These are phyloP conservation scores for Dendrobium nobile DNA, from an alignment of 106 monocot species.

Conservation along the genomic window DNA sequence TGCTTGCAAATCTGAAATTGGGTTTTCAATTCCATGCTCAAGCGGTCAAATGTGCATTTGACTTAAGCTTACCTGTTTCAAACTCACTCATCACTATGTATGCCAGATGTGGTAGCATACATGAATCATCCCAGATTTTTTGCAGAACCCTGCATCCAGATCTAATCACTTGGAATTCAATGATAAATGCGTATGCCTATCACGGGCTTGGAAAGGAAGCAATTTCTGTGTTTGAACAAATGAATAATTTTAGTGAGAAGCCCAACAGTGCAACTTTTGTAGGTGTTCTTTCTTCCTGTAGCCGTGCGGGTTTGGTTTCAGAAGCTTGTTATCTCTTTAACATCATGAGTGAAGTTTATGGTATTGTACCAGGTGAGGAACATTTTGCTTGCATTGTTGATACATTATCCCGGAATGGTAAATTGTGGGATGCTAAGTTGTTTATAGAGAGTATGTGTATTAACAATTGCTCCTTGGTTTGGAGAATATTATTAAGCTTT, in stretches of 20 bases:
- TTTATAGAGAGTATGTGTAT: slow-evolving; percentile 20
- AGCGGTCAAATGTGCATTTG: slow-evolving; percentile 21
- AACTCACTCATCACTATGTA: slow-evolving; percentile 44
- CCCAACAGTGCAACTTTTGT: slow-evolving; percentile 32
- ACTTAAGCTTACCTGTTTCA: slow-evolving; percentile 14
- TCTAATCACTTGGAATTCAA: slow-evolving; percentile 35
- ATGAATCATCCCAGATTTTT: slow-evolving; percentile 19
- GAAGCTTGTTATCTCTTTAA: slow-evolving; percentile 31
- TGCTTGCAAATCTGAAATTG: slow-evolving; percentile 19
- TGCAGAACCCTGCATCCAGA: slow-evolving; percentile 5
- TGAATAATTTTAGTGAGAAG: slow-evolving; percentile 17
- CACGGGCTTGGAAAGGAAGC: slow-evolving; percentile 28
- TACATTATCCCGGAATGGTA: slow-evolving; percentile 26
- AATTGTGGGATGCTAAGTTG: slow-evolving; percentile 22
- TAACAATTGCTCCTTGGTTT: slow-evolving; percentile 18
- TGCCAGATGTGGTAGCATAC: slow-evolving; percentile 25
- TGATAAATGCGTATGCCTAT: slow-evolving; percentile 24
- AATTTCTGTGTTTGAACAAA: slow-evolving; percentile 13
- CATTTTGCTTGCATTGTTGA: slow-evolving; percentile 36
- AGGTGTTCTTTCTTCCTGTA: slow-evolving; percentile 26
- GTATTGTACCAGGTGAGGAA: slow-evolving; percentile 27
- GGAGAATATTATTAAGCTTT: slow-evolving; percentile 27
- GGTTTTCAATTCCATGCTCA: slow-evolving; percentile 31
- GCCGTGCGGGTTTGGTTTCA: slow-evolving; percentile 32
- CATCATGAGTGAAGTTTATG: slow-evolving; percentile 19